Conservation (phyloP, 257 asterid species). For the Nemophila menziesii region DNA sequence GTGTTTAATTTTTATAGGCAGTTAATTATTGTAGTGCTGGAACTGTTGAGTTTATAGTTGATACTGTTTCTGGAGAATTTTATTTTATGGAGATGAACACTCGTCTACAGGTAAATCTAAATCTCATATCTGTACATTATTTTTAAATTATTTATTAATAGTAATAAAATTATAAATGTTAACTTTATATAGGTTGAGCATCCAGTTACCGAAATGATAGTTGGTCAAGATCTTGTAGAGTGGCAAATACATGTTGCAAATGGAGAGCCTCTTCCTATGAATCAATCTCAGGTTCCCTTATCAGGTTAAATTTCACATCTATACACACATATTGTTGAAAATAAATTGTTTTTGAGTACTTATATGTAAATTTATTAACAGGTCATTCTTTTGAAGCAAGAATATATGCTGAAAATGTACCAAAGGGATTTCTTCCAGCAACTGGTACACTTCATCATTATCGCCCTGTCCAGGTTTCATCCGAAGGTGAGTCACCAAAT, state of each 20-base stretch:
- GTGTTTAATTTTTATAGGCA: constrained; percentile 45
- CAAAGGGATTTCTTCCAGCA: constrained; percentile 96
- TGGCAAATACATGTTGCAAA: constrained; percentile 96
- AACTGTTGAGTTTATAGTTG: constrained; percentile 94
- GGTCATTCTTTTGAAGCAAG: constrained; percentile 99
- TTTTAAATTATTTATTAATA: neutral
- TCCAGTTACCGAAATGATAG: constrained; percentile 99
- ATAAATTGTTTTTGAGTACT: neutral
- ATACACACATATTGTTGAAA: no score
- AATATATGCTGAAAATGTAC: constrained; percentile 96
- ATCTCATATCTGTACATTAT: constrained; percentile 10
- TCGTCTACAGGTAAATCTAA: constrained; percentile 81
- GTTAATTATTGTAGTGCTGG: constrained; percentile 90
- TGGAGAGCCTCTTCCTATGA: constrained; percentile 89
- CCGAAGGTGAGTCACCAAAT: constrained; percentile 41
- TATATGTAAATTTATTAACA: constrained; percentile 17
- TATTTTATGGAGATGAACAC: constrained; percentile 99
- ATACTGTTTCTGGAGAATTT: constrained; percentile 72
- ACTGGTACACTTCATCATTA: constrained; percentile 93
- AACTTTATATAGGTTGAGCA: constrained; percentile 75
- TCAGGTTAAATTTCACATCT: no score
- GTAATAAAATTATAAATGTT: neutral
- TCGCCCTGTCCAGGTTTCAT: constrained; percentile 65
- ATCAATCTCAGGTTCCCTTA: constrained; percentile 79
- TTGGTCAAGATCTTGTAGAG: constrained; percentile 97